phyloP scores from a whole-genome alignment of 768 basidiomycete genomes.

The Trametes cubensis region DNA sequence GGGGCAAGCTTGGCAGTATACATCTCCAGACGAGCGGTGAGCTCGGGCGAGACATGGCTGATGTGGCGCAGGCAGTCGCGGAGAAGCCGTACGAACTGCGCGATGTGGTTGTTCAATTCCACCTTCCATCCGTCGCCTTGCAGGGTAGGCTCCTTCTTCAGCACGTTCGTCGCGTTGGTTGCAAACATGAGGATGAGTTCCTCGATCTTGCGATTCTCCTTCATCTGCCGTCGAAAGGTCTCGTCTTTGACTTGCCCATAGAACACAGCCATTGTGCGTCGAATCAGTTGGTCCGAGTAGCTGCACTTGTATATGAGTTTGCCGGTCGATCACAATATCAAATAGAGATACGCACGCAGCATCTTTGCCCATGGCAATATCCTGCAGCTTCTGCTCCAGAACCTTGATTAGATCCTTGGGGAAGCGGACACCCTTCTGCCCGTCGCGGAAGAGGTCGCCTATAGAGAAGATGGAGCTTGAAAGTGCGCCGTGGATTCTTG shows the following conservation, averaged over 20 bases:
- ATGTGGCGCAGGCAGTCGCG: slow-evolving; percentile 75
- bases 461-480: slow-evolving; percentile 58
- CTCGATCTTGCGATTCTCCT: slow-evolving; percentile 96
- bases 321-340: not conserved
- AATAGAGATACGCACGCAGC: slow-evolving; percentile 61
- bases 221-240: slow-evolving; percentile 85
- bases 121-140: slow-evolving; percentile 89
- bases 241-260: slow-evolving; percentile 89
- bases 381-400: slow-evolving; percentile 85
- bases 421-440: slow-evolving; percentile 86
- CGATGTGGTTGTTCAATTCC: slow-evolving; percentile 91
- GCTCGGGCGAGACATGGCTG: slow-evolving; percentile 81
- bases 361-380: slow-evolving; percentile 93
- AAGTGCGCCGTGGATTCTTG: slow-evolving; percentile 65
- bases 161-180: slow-evolving; percentile 81
- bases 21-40: slow-evolving; percentile 78
- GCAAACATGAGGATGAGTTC: slow-evolving; percentile 97
- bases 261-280: slow-evolving; percentile 90
- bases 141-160: slow-evolving; percentile 88
- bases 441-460: slow-evolving; percentile 78
- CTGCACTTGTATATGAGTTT: slow-evolving; percentile 40
- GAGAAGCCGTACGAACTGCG: slow-evolving; percentile 83
- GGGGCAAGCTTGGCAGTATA: slow-evolving; percentile 83
- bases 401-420: slow-evolving; percentile 93
- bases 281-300: slow-evolving; percentile 87